Evolutionary conservation across 768 basidiomycete genomes (phyloP).

Genomic region (Tricholomella constricta): DNA sequence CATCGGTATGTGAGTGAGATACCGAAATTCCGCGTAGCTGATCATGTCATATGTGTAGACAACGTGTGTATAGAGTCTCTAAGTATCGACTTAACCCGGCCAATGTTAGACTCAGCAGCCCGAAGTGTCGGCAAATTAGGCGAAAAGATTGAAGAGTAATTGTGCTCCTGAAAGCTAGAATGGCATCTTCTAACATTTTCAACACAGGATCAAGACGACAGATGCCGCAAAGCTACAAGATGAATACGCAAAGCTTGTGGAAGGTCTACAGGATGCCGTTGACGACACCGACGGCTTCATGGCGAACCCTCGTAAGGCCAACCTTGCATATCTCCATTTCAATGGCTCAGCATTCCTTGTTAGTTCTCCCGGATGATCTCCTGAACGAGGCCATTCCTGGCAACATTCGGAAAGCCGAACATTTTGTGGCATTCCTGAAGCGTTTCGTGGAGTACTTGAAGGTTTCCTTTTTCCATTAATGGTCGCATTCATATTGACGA

Average conservation of each 20-base stretch:
- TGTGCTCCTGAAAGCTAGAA: slow-evolving; percentile 7
- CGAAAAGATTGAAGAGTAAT: slow-evolving; percentile 94
- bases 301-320: slow-evolving; percentile 76
- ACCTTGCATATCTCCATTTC: not conserved
- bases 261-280: slow-evolving; percentile 82
- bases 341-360: slow-evolving; percentile 5
- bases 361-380: slow-evolving; percentile 92
- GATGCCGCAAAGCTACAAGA: slow-evolving; percentile 95
- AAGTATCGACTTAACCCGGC: slow-evolving; percentile 94
- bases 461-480: slow-evolving; percentile 41
- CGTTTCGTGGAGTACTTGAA: slow-evolving; percentile 99
- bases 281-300: slow-evolving; percentile 84
- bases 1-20: slow-evolving; percentile 61
- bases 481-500: not conserved
- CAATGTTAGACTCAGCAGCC: slow-evolving; percentile 94
- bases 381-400: slow-evolving; percentile 95
- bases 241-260: slow-evolving; percentile 94
- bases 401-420: slow-evolving; percentile 98
- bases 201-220: slow-evolving; percentile 84
- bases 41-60: slow-evolving; percentile 48
- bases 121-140: slow-evolving; percentile 84
- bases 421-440: slow-evolving; percentile 97
- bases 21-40: slow-evolving; percentile 28
- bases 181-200: slow-evolving; percentile 1
- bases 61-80: slow-evolving; percentile 99